Evolutionary conservation across 1,284 basidiomycete species (phyloP).

Genomic region (Pseudozyma flocculosa): DNA sequence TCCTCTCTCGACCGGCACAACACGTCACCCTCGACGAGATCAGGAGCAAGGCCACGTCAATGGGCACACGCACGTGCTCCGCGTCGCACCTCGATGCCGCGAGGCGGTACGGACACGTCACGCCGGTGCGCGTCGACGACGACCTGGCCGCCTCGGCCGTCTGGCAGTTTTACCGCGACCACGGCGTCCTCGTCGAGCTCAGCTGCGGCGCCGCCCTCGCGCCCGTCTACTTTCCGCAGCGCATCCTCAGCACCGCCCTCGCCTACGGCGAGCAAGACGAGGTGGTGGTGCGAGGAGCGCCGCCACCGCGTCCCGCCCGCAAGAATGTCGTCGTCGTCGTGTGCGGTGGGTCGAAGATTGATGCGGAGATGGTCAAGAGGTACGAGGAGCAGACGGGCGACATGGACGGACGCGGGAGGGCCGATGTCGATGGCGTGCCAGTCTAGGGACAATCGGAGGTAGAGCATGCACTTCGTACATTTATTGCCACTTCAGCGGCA

Average conservation of each 20-base stretch:
- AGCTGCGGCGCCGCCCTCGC: conserved; percentile 41
- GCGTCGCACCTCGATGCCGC: conserved; percentile 13
- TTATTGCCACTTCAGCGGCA: no score
- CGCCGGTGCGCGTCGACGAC: conserved; percentile 38
- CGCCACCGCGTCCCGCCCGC: no score
- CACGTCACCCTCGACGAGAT: conserved; percentile 30
- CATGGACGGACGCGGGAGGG: conserved; percentile 7
- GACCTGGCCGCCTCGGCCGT: conserved; percentile 28
- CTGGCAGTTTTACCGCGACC: conserved; percentile 15
- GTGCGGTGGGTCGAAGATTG: conserved; percentile 48
- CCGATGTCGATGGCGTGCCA: conserved; percentile 7
- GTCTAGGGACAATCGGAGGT: background rate
- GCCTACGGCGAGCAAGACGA: no score
- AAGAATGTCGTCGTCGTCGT: conserved; percentile 45
- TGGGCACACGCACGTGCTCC: conserved; percentile 44
- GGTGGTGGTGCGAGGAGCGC: no score
- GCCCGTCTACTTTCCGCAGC: conserved; percentile 30
- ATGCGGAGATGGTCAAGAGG: conserved; percentile 6
- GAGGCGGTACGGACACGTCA: background rate
- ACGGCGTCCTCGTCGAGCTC: conserved; percentile 30
- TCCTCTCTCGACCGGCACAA: no score
- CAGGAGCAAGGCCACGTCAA: conserved; percentile 45
- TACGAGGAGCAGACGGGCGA: conserved; percentile 4
- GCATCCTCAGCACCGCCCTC: conserved; percentile 16
- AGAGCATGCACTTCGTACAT: no score